Conservation (phyloP, 306 rosid genomes). For the Quercus variabilis region DNA sequence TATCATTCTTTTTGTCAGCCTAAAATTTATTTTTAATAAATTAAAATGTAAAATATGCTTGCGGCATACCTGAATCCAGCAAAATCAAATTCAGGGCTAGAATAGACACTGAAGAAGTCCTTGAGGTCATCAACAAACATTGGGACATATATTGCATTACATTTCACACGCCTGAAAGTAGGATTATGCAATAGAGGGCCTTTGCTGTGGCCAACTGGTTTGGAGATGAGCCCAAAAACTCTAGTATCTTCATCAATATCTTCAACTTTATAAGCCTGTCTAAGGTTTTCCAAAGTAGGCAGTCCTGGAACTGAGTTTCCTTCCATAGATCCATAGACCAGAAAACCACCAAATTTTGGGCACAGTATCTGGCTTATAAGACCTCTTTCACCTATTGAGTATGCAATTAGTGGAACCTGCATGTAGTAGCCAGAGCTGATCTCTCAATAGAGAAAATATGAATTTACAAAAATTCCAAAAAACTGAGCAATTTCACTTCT, state of each 20-base stretch:
- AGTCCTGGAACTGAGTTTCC: constrained; percentile 35
- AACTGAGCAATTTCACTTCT: neutral
- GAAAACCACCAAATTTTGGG: constrained; percentile 45
- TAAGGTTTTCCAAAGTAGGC: constrained; percentile 30
- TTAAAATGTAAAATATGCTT: neutral
- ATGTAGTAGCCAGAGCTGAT: constrained; percentile 8
- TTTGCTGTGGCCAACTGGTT: constrained; percentile 53
- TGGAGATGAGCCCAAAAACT: constrained; percentile 51
- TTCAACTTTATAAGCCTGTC: constrained; percentile 32
- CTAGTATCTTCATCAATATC: constrained; percentile 30
- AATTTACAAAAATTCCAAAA: neutral
- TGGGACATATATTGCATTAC: constrained; percentile 45
- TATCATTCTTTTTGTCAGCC: neutral
- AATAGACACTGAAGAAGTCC: constrained; percentile 34
- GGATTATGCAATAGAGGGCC: constrained; percentile 54
- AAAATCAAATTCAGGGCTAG: constrained; percentile 31
- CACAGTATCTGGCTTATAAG: constrained; percentile 43
- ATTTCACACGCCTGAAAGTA: constrained; percentile 33
- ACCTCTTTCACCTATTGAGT: constrained; percentile 45
- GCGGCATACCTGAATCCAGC: constrained; percentile 41
- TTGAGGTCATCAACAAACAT: constrained; percentile 48
- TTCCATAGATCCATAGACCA: constrained; percentile 36
- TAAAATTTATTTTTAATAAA: neutral
- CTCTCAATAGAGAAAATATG: neutral
- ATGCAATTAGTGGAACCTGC: constrained; percentile 44